Percentiles rank a stretch among this genome's conserved stretches.
These are phyloP conservation scores for Ceratobasidium sp. DNA, from an alignment of 1,284 basidiomycete species.

Conservation along the genomic window DNA sequence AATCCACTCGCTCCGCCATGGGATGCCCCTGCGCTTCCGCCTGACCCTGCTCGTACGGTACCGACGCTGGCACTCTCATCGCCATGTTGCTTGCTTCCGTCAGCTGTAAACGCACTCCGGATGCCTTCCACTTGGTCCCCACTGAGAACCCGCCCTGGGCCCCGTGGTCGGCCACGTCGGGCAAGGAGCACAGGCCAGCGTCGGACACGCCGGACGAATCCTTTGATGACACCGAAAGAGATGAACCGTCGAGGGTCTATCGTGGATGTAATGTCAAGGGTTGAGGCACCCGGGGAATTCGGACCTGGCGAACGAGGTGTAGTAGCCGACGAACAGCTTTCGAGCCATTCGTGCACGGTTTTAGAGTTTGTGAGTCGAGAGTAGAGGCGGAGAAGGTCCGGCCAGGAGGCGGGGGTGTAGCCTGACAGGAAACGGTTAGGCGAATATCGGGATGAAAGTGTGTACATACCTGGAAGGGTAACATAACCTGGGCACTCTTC, in stretches of 20 bases:
- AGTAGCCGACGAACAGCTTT: slow-evolving; percentile 72
- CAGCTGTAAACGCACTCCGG: slow-evolving; percentile 14
- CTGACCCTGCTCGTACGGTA: slow-evolving; percentile 30
- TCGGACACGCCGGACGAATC: slow-evolving; percentile 92
- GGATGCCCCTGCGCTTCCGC: slow-evolving; percentile 14
- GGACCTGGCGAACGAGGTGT: slow-evolving; percentile 60
- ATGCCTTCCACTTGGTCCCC: slow-evolving; percentile 42
- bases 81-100: not conserved
- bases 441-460: not conserved
- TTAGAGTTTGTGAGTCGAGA: slow-evolving; percentile 86
- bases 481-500: slow-evolving; percentile 92
- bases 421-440: slow-evolving; percentile 51
- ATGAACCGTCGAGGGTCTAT: slow-evolving; percentile 94
- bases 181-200: slow-evolving; percentile 84
- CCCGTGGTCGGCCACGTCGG: slow-evolving; percentile 23
- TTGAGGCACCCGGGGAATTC: too few relatives aligned
- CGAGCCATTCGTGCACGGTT: slow-evolving; percentile 91
- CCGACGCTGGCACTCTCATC: slow-evolving; percentile 35
- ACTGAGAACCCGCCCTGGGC: slow-evolving; percentile 6
- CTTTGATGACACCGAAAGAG: slow-evolving; percentile 99
- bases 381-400: slow-evolving; percentile 85
- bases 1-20: not conserved
- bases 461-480: slow-evolving; percentile 70
- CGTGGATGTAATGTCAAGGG: slow-evolving; percentile 7
- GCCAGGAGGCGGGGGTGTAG: slow-evolving; percentile 75